These are phyloP conservation scores for Lunasporangiospora selenospora DNA, from an alignment of 192 early-diverging fungal genomes.

Conservation along the genomic window DNA sequence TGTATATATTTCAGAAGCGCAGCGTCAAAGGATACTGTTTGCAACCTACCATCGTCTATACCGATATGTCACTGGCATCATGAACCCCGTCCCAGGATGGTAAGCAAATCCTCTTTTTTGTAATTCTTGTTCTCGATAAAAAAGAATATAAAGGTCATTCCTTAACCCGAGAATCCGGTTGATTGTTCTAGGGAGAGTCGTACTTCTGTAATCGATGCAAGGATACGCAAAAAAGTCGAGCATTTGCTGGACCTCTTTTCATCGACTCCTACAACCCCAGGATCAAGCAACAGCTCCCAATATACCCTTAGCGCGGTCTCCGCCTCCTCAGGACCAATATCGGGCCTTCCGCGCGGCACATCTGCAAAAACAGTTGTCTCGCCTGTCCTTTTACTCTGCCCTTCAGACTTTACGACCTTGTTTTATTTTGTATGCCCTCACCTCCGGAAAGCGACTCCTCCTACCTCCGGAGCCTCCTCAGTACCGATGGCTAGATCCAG, in stretches of 20 bases:
- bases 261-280: background rate
- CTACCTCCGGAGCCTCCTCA: constrained; percentile 8
- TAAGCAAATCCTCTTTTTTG: constrained; percentile 4
- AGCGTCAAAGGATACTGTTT: constrained; percentile 39
- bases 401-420: constrained; percentile 47
- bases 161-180: no score
- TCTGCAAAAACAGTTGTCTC: background rate
- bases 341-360: no score
- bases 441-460: constrained; percentile 5
- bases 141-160: no score
- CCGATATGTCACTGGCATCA: constrained; percentile 40
- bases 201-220: constrained; percentile 9
- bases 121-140: no score
- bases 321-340: constrained; percentile 18
- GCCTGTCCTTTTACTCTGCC: constrained; percentile 41
- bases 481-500: constrained; percentile 26
- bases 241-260: constrained; percentile 17
- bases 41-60: constrained; percentile 47
- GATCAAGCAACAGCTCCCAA: background rate
- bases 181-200: constrained; percentile 30
- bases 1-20: constrained; percentile 38
- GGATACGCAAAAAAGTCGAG: constrained; percentile 28
- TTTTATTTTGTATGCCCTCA: constrained; percentile 48
- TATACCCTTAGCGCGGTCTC: constrained; percentile 33
- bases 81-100: constrained; percentile 48